Evolutionary conservation across 2,329 filamentous ascomycete species (phyloP).

Genomic region (Ophiostoma ulmi): DNA sequence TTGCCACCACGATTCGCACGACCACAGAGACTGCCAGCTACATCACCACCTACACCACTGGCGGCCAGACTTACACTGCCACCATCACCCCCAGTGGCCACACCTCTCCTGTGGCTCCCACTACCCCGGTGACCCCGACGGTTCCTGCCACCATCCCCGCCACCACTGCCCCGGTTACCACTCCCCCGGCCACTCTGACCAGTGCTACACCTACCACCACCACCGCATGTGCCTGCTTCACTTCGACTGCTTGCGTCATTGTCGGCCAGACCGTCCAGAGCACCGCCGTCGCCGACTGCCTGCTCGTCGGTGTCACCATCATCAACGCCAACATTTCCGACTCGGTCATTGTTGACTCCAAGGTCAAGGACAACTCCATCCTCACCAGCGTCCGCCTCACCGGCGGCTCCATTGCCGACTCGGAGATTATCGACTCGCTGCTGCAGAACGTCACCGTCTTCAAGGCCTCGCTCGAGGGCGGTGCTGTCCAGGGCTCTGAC

Average conservation of each 20-base stretch:
- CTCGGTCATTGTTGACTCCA: conserved; percentile 24
- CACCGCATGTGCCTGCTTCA: conserved; percentile 22
- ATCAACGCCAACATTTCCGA: conserved; percentile 23
- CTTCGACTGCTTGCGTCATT: conserved; percentile 25
- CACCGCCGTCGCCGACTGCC: conserved; percentile 26
- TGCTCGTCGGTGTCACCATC: conserved; percentile 24
- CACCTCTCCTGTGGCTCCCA: background rate
- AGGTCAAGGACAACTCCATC: conserved; percentile 20
- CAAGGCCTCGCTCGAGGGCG: conserved; percentile 13
- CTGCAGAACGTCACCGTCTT: conserved; percentile 24
- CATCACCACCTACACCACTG: conserved; percentile 4
- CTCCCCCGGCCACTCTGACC: background rate
- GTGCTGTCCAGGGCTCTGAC: conserved; percentile 22
- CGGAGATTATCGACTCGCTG: conserved; percentile 12
- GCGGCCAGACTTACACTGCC: conserved; percentile 21
- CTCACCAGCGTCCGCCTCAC: conserved; percentile 25
- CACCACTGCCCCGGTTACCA: background rate
- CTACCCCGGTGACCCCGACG: background rate
- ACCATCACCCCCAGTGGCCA: conserved; percentile 16
- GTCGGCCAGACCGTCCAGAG: conserved; percentile 25
- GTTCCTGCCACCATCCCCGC: background rate
- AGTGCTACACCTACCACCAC: conserved; percentile 16
- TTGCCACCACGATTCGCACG: conserved; percentile 17
- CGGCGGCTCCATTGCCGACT: conserved; percentile 24
- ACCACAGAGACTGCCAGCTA: conserved; percentile 1